Evolutionary conservation across 306 rosid species (phyloP).

Genomic region (Hippophae gyantsensis): DNA sequence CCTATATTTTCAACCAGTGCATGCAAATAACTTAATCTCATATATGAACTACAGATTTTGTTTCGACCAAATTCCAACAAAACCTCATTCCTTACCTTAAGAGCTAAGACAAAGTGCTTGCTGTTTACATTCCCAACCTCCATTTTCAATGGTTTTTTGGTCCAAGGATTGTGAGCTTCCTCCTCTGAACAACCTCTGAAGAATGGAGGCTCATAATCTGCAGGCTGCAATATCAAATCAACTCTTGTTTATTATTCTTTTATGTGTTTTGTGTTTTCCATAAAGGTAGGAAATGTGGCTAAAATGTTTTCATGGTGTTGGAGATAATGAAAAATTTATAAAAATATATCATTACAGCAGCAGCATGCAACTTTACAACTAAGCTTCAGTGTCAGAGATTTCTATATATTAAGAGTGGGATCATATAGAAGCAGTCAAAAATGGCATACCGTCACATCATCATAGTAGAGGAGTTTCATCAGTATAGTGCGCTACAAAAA

Average conservation of each 20-base stretch:
- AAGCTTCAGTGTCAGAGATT: no score
- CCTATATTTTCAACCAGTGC: slow-evolving; percentile 19
- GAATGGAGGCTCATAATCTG: slow-evolving; percentile 93
- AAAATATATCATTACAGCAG: no score
- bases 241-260: slow-evolving; percentile 4
- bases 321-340: no score
- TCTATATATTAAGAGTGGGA: no score
- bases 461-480: slow-evolving; percentile 88
- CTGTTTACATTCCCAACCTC: slow-evolving; percentile 95
- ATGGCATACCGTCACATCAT: slow-evolving; percentile 68
- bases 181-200: slow-evolving; percentile 72
- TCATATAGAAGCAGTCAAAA: slow-evolving; percentile 7
- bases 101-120: slow-evolving; percentile 88
- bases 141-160: slow-evolving; percentile 78
- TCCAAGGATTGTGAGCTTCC: slow-evolving; percentile 69
- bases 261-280: neutral
- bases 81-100: slow-evolving; percentile 46
- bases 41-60: slow-evolving; percentile 4
- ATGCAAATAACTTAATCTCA: neutral
- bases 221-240: slow-evolving; percentile 58
- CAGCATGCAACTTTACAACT: no score
- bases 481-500: slow-evolving; percentile 74
- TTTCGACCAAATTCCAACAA: neutral
- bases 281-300: neutral
- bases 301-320: neutral